phyloP scores from a whole-genome alignment of 2,329 filamentous ascomycete species.

The Xylariales sp. region DNA sequence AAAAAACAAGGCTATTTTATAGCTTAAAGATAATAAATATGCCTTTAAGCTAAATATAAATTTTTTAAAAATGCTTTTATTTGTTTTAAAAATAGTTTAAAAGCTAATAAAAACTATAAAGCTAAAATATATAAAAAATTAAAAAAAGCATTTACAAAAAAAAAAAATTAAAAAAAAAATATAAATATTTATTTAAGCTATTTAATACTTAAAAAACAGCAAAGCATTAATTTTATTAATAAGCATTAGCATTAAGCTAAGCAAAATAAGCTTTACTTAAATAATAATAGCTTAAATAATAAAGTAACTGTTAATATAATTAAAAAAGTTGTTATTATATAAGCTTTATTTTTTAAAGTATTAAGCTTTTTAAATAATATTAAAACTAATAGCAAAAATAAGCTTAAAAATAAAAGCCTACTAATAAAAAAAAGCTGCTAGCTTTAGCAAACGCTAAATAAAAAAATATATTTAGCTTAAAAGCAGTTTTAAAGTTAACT shows the following conservation, averaged over 20 bases:
- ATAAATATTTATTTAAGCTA: not conserved
- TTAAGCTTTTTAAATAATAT: not conserved
- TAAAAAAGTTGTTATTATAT: not conserved
- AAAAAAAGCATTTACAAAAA: not conserved
- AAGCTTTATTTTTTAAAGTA: not conserved
- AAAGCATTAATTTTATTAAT: not conserved
- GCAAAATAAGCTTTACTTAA: not conserved
- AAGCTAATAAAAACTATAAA: not conserved
- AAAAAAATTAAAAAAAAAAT: not conserved
- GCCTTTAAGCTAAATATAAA: not conserved
- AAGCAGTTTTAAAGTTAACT: too few species aligned
- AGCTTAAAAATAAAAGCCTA: not conserved
- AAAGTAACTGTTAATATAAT: not conserved
- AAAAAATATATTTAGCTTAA: too few species aligned
- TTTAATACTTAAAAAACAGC: not conserved
- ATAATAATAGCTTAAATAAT: not conserved
- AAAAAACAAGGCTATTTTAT: not conserved
- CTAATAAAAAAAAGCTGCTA: not conserved
- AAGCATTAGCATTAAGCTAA: not conserved
- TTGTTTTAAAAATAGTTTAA: not conserved
- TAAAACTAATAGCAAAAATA: not conserved
- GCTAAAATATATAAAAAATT: not conserved
- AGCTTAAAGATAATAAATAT: not conserved
- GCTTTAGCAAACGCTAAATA: too few species aligned
- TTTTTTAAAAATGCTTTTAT: not conserved